These are phyloP conservation scores for Penicillium crystallinum DNA, from an alignment of 495 filamentous ascomycete genomes.

Conservation along the genomic window DNA sequence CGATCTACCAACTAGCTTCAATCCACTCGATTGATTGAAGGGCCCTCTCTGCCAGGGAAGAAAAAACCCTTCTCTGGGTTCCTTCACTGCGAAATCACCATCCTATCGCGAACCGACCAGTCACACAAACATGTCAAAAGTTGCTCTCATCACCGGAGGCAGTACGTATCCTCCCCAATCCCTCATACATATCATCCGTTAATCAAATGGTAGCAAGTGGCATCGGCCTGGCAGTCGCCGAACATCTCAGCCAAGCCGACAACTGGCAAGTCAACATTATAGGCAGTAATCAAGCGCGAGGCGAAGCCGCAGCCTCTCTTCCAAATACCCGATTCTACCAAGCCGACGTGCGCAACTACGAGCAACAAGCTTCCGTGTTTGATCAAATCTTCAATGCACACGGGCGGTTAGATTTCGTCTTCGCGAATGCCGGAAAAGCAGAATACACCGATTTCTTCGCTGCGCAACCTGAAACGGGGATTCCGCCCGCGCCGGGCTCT, in stretches of 20 bases:
- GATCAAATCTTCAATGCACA: slow-evolving; percentile 3
- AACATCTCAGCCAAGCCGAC: slow-evolving; percentile 2
- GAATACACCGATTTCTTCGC: slow-evolving; percentile 6
- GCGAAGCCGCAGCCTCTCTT: neutral
- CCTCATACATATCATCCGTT: neutral
- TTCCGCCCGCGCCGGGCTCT: slow-evolving; percentile 46
- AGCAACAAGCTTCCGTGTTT: slow-evolving; percentile 5
- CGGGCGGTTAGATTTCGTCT: slow-evolving; percentile 22
- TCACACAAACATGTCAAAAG: neutral
- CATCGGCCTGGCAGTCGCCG: slow-evolving; percentile 19
- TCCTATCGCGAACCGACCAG: no score
- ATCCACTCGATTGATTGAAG: no score
- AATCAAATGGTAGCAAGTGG: slow-evolving; percentile 16
- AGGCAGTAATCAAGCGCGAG: slow-evolving; percentile 12
- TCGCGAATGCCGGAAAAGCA: slow-evolving; percentile 21
- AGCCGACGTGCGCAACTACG: slow-evolving; percentile 15
- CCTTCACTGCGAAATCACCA: no score
- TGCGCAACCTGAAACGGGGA: neutral
- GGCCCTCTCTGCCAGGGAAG: no score
- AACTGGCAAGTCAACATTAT: slow-evolving; percentile 20
- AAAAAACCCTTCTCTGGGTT: no score
- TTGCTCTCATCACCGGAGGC: slow-evolving; percentile 14
- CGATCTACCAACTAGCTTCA: neutral
- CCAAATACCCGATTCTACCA: slow-evolving; percentile 8
- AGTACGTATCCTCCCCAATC: neutral